Evolutionary conservation across 1,284 basidiomycete species (phyloP), one percentile per base, ranked within the genome.

Genomic region (Hypsizygus ulmarius): DNA sequence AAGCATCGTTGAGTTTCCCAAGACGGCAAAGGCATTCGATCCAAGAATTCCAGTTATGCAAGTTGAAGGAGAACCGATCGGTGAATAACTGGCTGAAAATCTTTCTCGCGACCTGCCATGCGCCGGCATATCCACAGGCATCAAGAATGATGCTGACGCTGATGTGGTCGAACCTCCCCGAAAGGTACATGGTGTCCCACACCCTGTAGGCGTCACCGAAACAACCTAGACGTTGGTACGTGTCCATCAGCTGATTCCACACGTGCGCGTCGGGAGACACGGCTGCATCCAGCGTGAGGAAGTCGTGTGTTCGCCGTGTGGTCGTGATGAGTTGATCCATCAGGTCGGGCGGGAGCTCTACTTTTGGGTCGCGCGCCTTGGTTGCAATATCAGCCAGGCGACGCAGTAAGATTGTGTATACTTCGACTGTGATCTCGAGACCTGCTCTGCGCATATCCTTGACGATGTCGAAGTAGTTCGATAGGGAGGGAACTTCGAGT

Each of bases 191-290:
- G 53, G 79, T 76, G 53, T 93, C 82, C 93, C 93, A 97, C 9
- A 97, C 77, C 25, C 83, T 77, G 57, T 83, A 81, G 6, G 89
- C 86, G 52, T 89, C 83, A 0, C 69, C 71, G 50, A 84, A 86
- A 47, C 81, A 82, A 2, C 82, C 84, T 3, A 84, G 75, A 16
- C 84, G 82, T 57, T 89, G 84, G 67, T 97, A 97, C 1, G 91
- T 87, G 63, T 91, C 84, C 89, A 97, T 93, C 49, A 97, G 72
- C 56, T 90, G 81, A 61, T 94, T 96, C 75, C 89, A 84, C n/a
- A 94, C 74, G 1, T 73, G 68, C 9, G 82, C 73, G 59, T 94
- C 87, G 2, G 91, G 89, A 15, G 81, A 77, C 51, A 96, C 70
- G 14, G 77, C 74, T 7, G 84, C 74, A 60, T 97, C 93, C 35